phyloP scores from a whole-genome alignment of 192 early-diverging fungal genomes.

The Physocladia obscura region DNA sequence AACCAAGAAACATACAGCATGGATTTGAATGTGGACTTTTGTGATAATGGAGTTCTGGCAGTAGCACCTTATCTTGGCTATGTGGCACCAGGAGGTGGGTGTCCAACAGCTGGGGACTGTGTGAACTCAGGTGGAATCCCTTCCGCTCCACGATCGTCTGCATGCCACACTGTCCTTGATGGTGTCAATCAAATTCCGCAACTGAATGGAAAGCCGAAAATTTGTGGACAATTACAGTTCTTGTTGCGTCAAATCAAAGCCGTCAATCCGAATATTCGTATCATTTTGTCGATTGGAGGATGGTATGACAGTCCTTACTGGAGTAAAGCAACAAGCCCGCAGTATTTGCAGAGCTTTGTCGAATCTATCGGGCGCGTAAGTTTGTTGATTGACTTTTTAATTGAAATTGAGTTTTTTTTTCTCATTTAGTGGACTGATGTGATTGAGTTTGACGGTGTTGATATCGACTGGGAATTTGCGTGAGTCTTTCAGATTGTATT shows the following conservation, averaged over 20 bases:
- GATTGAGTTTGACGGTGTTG: constrained; percentile 39
- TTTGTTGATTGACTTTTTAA: constrained; percentile 24
- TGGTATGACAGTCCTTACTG: constrained; percentile 38
- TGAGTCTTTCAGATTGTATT: no score
- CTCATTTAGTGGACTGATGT: no score
- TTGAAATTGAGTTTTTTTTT: no score
- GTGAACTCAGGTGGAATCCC: constrained; percentile 12
- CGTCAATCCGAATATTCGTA: not conserved
- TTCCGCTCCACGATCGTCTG: not conserved
- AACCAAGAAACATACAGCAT: no score
- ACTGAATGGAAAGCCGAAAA: constrained; percentile 21
- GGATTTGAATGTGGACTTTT: no score
- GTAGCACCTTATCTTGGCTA: no score
- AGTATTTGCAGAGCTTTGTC: constrained; percentile 34
- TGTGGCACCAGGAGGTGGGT: no score
- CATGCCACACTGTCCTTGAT: constrained; percentile 20
- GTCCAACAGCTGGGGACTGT: no score
- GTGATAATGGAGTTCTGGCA: no score
- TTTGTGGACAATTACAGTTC: constrained; percentile 20
- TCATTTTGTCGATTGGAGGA: constrained; percentile 37
- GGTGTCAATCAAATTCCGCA: not conserved
- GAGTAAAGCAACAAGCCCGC: constrained; percentile 23
- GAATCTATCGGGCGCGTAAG: constrained; percentile 31
- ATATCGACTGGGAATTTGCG: constrained; percentile 46
- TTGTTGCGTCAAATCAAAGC: constrained; percentile 5